Base-by-base conservation (phyloP, 192 early-diverging fungal species). In the Geranomyces variabilis region DNA sequence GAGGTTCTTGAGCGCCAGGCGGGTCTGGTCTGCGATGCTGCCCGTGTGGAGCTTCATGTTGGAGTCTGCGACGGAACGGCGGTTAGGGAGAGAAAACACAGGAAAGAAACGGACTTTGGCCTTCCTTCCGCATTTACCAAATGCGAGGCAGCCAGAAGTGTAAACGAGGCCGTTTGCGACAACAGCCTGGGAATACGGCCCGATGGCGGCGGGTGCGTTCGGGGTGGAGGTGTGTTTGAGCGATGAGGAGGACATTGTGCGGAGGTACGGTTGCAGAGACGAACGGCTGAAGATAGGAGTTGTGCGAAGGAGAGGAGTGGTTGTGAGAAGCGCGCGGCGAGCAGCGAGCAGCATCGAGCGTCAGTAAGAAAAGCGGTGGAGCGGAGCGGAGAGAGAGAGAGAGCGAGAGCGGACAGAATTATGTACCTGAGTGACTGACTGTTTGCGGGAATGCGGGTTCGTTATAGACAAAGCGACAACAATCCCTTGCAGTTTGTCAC, bases 81-180 rank as follows among this genome's bases (percentile, higher is more conserved):
- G 1, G 46, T 7, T 0, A 62, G 30, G 0, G 60, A 30, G 7
- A 31, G 60, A 30, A 31, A 2, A 62, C 10, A 30, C 12, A 8
- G 19, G 1, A 41, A 57, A 10, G 24, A 10, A n/a, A 2, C 0
- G 7, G 4, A 41, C 53, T 45, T 3, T 41, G 5, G 36, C 5
- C 36, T 41, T 41, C 3, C 10, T 41, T 41, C 10, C 36, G 3
- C 36, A 41, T n/a, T n/a, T 46, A 74, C 72, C 73, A 31, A 81
- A 77, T 26, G 58, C 55, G 33, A 81, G 62, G 62, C 60, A 63
- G n/a, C 79, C 75, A 24, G 75, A 94, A 24, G 89, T 91, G 73
- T 87, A 98, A 9, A 94, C 88, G 60, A 93, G 77, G 49, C 89
- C 90, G 81, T 95, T 93, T 47, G 89, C 90, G 24, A 91, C 82